A percentile compares a stretch with the other conserved stretches of the same genome.
phyloP scores from a whole-genome alignment of 768 basidiomycete species.

The Trametes maxima region DNA sequence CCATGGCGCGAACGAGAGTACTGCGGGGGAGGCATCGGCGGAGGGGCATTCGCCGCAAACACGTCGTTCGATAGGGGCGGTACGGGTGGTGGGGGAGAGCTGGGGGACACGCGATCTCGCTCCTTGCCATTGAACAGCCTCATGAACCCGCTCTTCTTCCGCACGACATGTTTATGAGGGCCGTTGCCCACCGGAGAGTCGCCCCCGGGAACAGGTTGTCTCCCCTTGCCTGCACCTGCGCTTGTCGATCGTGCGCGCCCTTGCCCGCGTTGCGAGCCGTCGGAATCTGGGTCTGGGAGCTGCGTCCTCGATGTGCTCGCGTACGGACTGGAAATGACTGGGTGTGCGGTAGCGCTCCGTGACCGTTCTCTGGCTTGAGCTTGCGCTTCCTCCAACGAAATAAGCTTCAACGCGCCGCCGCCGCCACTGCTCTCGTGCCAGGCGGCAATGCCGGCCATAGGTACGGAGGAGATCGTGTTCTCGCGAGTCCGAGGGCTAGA shows the following conservation, averaged over 20 bases:
- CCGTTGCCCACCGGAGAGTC: conserved; percentile 12
- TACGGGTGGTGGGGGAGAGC: conserved; percentile 54
- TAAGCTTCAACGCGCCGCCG: conserved; percentile 65
- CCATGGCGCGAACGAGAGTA: conserved; percentile 28
- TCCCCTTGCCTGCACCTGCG: conserved; percentile 53
- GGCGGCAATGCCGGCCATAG: conserved; percentile 39
- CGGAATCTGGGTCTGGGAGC: conserved; percentile 12
- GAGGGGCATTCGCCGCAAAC: conserved; percentile 8
- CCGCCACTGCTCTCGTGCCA: conserved; percentile 49
- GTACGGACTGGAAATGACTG: conserved; percentile 22
- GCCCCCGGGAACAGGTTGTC: conserved; percentile 21
- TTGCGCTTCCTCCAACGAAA: conserved; percentile 78
- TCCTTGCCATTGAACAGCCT: conserved; percentile 66
- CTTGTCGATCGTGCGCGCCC: conserved; percentile 63
- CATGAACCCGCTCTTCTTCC: conserved; percentile 85
- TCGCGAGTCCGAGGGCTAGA: conserved; percentile 34
- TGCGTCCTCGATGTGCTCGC: conserved; percentile 30
- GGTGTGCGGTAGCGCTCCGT: conserved; percentile 42
- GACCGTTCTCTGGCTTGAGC: conserved; percentile 59
- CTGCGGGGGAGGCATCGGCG: conserved; percentile 22
- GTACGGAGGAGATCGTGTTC: background rate
- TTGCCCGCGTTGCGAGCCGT: conserved; percentile 24
- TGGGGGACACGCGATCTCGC: conserved; percentile 43
- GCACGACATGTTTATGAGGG: conserved; percentile 56
- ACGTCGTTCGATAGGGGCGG: conserved; percentile 44